Conservation (phyloP, 2,329 filamentous ascomycete species). For the Sporothrix brasiliensis region DNA sequence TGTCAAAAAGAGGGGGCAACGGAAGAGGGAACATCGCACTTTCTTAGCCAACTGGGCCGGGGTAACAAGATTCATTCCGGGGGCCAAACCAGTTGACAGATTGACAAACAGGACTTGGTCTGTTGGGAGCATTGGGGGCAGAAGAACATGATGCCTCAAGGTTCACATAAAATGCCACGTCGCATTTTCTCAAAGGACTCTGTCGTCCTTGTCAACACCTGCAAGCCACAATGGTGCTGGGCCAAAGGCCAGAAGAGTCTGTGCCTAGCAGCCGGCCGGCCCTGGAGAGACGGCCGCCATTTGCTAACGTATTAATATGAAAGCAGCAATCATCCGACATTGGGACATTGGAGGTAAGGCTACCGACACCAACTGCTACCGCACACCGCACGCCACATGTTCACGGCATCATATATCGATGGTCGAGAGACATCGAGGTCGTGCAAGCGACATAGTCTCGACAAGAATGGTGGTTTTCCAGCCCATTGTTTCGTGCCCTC, state of each 20-base stretch:
- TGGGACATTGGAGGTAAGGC: background rate
- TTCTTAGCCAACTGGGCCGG: background rate
- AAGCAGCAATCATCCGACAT: background rate
- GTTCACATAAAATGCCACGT: background rate
- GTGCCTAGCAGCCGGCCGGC: background rate
- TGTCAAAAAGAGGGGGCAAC: background rate
- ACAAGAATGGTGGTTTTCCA: background rate
- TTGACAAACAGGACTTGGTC: background rate
- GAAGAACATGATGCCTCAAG: background rate
- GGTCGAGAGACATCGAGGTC: background rate
- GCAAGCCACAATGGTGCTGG: no score
- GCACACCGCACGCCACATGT: background rate
- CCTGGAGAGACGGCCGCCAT: background rate
- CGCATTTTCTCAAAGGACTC: no score
- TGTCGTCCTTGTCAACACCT: no score
- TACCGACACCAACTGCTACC: background rate
- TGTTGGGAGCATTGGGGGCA: background rate
- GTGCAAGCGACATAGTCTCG: background rate
- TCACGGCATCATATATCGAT: background rate
- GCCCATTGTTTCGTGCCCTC: background rate
- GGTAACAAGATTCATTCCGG: conserved; percentile 14
- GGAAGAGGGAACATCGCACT: background rate
- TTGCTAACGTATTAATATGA: background rate
- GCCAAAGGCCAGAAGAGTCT: no score
- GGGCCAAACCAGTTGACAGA: background rate